Evolutionary conservation across 306 rosid species (phyloP).

Genomic region (Quercus agrifolia): DNA sequence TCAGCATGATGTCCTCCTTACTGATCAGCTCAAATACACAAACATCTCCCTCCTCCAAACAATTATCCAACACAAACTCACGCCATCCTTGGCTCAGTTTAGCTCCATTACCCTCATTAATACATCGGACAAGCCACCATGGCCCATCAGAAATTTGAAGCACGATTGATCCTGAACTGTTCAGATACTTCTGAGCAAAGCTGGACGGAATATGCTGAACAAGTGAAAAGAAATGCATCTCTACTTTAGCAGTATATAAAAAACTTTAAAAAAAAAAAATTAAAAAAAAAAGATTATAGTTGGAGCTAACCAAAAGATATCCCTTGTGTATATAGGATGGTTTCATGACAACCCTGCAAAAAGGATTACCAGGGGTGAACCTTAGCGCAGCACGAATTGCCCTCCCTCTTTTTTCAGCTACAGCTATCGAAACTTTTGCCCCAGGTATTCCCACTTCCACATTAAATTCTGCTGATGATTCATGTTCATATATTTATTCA

Average conservation of each 20-base stretch:
- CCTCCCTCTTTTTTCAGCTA: background rate
- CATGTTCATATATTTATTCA: background rate
- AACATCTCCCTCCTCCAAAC: constrained; percentile 1
- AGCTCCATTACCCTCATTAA: background rate
- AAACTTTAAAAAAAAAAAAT: background rate
- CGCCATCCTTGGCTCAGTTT: background rate
- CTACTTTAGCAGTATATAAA: background rate
- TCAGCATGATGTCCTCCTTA: background rate
- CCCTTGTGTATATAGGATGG: background rate
- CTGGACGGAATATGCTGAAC: constrained; percentile 6
- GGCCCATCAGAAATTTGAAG: constrained; percentile 1
- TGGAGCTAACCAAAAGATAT: constrained; percentile 4
- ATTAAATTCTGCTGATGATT: background rate
- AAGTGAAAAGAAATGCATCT: background rate
- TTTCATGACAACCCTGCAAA: constrained; percentile 7
- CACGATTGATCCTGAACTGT: background rate
- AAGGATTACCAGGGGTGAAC: constrained; percentile 9
- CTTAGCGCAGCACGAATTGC: background rate
- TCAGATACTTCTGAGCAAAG: background rate
- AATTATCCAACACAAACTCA: background rate
- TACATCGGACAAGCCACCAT: background rate
- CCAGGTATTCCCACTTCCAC: background rate
- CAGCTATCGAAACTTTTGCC: background rate
- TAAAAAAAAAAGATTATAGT: background rate
- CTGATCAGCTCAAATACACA: constrained; percentile 3